Evolutionary conservation across 345 rosid genomes (phyloP).

Genomic region (Iberis pinnata): DNA sequence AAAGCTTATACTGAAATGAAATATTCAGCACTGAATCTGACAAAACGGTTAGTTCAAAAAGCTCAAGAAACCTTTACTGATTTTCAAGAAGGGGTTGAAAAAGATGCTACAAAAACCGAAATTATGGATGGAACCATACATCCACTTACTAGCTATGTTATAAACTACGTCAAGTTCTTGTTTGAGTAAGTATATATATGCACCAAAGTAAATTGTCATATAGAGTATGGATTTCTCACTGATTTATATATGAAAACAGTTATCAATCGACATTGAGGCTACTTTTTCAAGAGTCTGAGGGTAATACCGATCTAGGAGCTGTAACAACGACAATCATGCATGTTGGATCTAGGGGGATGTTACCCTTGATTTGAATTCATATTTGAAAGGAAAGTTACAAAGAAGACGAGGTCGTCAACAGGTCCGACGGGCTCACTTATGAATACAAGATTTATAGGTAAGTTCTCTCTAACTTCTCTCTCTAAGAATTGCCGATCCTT

Average conservation of each 20-base stretch:
- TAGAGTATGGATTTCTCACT: not conserved
- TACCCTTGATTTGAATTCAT: too few relatives aligned
- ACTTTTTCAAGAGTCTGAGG: slow-evolving; percentile 73
- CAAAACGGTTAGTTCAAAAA: slow-evolving; percentile 80
- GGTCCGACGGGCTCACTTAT: too few relatives aligned
- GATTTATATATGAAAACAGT: slow-evolving; percentile 31
- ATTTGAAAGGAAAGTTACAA: too few relatives aligned
- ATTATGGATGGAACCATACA: slow-evolving; percentile 97
- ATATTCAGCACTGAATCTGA: slow-evolving; percentile 60
- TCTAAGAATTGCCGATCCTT: too few relatives aligned
- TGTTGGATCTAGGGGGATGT: too few relatives aligned
- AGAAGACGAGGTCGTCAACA: too few relatives aligned
- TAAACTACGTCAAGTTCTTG: slow-evolving; percentile 86
- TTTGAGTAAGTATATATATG: slow-evolving; percentile 88
- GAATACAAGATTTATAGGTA: too few relatives aligned
- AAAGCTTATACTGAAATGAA: slow-evolving; percentile 72
- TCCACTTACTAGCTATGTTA: slow-evolving; percentile 95
- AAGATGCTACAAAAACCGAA: slow-evolving; percentile 92
- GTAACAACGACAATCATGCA: slow-evolving; percentile 82
- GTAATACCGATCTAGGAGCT: slow-evolving; percentile 45
- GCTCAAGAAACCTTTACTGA: slow-evolving; percentile 91
- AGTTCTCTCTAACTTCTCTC: too few relatives aligned
- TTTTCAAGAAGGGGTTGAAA: slow-evolving; percentile 95
- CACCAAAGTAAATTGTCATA: slow-evolving; percentile 32
- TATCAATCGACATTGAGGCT: slow-evolving; percentile 74